phyloP scores from a whole-genome alignment of 495 filamentous ascomycete genomes.

The Symbiotaphrina buchneri region DNA sequence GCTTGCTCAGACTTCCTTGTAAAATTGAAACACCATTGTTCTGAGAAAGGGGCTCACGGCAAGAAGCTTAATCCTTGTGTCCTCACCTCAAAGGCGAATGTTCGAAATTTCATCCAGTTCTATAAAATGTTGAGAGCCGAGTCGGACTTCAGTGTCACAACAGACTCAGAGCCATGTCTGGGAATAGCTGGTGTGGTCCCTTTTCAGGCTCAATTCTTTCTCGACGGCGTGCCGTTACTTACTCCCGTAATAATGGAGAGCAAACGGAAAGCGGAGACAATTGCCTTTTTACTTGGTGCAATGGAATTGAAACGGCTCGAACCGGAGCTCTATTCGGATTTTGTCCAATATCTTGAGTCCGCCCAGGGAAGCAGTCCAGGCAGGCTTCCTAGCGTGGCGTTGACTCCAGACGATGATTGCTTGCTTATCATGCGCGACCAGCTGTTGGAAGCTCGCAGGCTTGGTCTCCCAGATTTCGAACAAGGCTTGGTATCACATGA shows the following conservation, averaged over 20 bases:
- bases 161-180: constrained; percentile 4
- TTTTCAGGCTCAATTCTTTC: constrained; percentile 9
- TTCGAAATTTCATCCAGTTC: constrained; percentile 19
- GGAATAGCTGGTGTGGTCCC: not conserved
- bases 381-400: constrained; percentile 11
- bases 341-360: constrained; percentile 14
- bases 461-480: constrained; percentile 18
- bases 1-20: too few species aligned
- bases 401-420: constrained; percentile 15
- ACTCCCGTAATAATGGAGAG: constrained; percentile 14
- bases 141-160: constrained; percentile 10
- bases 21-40: constrained; percentile 21
- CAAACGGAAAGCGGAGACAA: constrained; percentile 16
- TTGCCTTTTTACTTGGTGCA: constrained; percentile 20
- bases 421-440: constrained; percentile 19
- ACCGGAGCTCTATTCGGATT: constrained; percentile 15
- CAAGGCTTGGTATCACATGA: constrained; percentile 9
- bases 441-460: constrained; percentile 14
- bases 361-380: constrained; percentile 19
- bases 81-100: constrained; percentile 18
- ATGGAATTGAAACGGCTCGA: constrained; percentile 13
- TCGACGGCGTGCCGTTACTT: constrained; percentile 14
- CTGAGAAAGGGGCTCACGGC: constrained; percentile 16
- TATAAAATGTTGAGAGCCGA: constrained; percentile 12
- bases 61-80: constrained; percentile 17